Conservation (phyloP, 495 filamentous ascomycete genomes). For the Tuber magnatum region DNA sequence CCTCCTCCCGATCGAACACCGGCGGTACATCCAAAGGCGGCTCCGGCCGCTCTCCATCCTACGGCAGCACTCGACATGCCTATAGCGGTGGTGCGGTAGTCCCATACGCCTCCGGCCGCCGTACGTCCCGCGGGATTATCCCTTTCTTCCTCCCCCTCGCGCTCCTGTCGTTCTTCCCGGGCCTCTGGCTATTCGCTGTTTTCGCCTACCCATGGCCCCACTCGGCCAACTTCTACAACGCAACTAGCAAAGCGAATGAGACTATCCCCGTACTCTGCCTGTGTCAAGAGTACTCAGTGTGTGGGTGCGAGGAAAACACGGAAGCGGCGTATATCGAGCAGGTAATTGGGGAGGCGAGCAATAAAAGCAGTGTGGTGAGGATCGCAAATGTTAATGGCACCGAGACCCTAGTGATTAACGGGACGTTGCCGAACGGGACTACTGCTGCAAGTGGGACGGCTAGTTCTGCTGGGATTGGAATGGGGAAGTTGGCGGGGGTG, state of each 20-base stretch:
- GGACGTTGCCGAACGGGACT: slow-evolving; percentile 78
- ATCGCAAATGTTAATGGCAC: slow-evolving; percentile 68
- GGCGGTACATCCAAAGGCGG: slow-evolving; percentile 63
- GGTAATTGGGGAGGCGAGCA: slow-evolving; percentile 1
- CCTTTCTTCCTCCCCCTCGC: slow-evolving; percentile 48
- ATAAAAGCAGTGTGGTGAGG: not conserved
- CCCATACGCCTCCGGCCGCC: slow-evolving; percentile 59
- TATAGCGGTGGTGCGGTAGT: slow-evolving; percentile 69
- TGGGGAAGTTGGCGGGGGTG: not conserved
- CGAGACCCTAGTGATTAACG: slow-evolving; percentile 70
- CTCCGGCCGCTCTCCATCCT: slow-evolving; percentile 57
- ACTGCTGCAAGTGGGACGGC: slow-evolving; percentile 56
- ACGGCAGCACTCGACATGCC: slow-evolving; percentile 53
- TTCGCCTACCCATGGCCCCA: slow-evolving; percentile 63
- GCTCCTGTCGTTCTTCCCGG: slow-evolving; percentile 49
- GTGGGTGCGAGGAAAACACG: slow-evolving; percentile 74
- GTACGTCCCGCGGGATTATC: slow-evolving; percentile 53
- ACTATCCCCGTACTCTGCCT: slow-evolving; percentile 66
- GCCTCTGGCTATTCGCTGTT: slow-evolving; percentile 53
- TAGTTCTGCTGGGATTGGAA: slow-evolving; percentile 40
- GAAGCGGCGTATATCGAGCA: slow-evolving; percentile 52
- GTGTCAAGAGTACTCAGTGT: slow-evolving; percentile 62
- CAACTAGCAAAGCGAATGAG: slow-evolving; percentile 51
- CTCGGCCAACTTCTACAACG: slow-evolving; percentile 58
- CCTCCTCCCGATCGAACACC: slow-evolving; percentile 45